Percentiles rank a stretch among this genome's conserved stretches.
phyloP scores from a whole-genome alignment of 1,139 yeast genomes.

The Debaryomyces subglobosus region DNA sequence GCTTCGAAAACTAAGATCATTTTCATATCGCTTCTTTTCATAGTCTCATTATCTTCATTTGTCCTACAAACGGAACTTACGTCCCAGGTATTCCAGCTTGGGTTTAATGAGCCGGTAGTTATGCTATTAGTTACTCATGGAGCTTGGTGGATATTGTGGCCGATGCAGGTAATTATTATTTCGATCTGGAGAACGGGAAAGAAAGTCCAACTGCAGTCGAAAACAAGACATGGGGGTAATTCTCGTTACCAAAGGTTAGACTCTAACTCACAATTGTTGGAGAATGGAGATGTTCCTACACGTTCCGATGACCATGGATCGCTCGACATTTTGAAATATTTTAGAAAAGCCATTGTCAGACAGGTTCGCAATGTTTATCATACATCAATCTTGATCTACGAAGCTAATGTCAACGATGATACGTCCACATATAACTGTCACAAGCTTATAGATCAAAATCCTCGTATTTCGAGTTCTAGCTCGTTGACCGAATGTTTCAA shows the following conservation, averaged over 20 bases:
- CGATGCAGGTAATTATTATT: conserved; percentile 60
- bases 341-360: conserved; percentile 45
- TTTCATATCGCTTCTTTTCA: conserved; percentile 59
- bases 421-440: conserved; percentile 39
- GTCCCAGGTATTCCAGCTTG: conserved; percentile 62
- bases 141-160: conserved; percentile 78
- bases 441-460: conserved; percentile 41
- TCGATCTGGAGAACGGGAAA: conserved; percentile 46
- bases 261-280: conserved; percentile 32
- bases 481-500: conserved; percentile 40
- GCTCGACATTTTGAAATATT: conserved; percentile 30
- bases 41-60: conserved; percentile 64
- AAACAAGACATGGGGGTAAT: neutral
- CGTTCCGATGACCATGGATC: neutral
- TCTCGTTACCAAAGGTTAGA: conserved; percentile 10
- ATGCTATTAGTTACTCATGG: conserved; percentile 75
- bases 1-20: conserved; percentile 44
- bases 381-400: conserved; percentile 53
- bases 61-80: conserved; percentile 83
- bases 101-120: conserved; percentile 71
- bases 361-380: conserved; percentile 55
- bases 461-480: conserved; percentile 42
- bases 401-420: conserved; percentile 41
- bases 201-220: conserved; percentile 22
- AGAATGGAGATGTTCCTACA: conserved; percentile 19